Percentiles rank a stretch among this genome's conserved stretches.
Conservation (phyloP, 441 rosid species). For the Mallotus japonicus region DNA sequence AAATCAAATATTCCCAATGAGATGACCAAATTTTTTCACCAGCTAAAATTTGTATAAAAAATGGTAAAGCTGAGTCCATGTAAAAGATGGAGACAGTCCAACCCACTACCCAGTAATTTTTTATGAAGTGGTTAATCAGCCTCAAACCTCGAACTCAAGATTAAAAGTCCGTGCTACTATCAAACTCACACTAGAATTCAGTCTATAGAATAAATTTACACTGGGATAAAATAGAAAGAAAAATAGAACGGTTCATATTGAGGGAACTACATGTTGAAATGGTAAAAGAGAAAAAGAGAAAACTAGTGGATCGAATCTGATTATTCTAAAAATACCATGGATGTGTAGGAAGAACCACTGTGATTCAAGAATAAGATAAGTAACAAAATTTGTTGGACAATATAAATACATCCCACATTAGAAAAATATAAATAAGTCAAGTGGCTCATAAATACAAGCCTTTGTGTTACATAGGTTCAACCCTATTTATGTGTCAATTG, state of each 20-base stretch:
- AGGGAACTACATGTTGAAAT: background rate
- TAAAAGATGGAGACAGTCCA: no score
- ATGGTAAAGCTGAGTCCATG: background rate
- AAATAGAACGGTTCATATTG: background rate
- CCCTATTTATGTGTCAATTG: no score
- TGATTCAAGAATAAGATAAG: background rate
- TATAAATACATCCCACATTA: no score
- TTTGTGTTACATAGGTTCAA: no score
- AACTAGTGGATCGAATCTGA: background rate
- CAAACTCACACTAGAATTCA: background rate
- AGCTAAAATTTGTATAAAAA: background rate
- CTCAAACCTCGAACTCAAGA: background rate
- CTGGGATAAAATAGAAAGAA: background rate
- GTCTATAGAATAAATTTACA: background rate
- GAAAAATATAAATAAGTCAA: no score
- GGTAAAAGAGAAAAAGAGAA: background rate
- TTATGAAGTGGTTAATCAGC: background rate
- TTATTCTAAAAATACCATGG: background rate
- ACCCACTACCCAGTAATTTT: no score
- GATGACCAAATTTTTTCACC: background rate
- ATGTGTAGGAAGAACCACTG: background rate
- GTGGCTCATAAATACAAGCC: no score
- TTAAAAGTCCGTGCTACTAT: background rate
- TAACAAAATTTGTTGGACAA: no score
- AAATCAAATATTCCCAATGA: slow-evolving; percentile 9